Evolutionary conservation across 805 yeast genomes (phyloP).

Genomic region (Sungouiella blattae): DNA sequence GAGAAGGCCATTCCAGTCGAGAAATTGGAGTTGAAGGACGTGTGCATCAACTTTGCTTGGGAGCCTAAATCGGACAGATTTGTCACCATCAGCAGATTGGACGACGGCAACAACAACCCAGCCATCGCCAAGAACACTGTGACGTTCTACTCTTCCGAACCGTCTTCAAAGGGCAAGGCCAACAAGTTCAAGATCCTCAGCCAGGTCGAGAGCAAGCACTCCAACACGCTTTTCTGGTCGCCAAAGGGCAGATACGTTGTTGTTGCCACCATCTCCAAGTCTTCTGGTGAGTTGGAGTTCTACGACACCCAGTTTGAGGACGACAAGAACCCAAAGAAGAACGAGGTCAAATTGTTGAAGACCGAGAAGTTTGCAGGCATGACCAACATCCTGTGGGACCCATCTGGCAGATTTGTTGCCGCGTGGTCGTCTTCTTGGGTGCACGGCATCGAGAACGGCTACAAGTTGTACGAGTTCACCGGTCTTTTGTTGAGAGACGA

Average conservation of each 20-base stretch:
- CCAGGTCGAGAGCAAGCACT: constrained; percentile 55
- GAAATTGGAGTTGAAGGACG: constrained; percentile 87
- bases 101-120: constrained; percentile 54
- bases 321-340: constrained; percentile 44
- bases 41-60: constrained; percentile 88
- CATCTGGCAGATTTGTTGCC: constrained; percentile 87
- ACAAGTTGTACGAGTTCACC: constrained; percentile 77
- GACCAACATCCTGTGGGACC: constrained; percentile 89
- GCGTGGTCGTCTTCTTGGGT: constrained; percentile 87
- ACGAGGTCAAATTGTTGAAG: constrained; percentile 55
- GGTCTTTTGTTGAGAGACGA: constrained; percentile 79
- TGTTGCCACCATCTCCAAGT: constrained; percentile 44
- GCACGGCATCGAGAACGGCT: constrained; percentile 86
- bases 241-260: constrained; percentile 88
- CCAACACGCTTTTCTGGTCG: constrained; percentile 79
- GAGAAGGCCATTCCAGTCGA: constrained; percentile 95
- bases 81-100: constrained; percentile 66
- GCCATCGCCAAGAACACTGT: constrained; percentile 65
- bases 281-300: constrained; percentile 72
- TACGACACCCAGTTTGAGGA: constrained; percentile 85
- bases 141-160: constrained; percentile 80
- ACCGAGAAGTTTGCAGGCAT: constrained; percentile 69
- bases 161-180: constrained; percentile 45
- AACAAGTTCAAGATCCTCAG: constrained; percentile 58
- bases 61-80: constrained; percentile 92